phyloP scores from a whole-genome alignment of 192 early-diverging fungal genomes.

The Linnemannia exigua region DNA sequence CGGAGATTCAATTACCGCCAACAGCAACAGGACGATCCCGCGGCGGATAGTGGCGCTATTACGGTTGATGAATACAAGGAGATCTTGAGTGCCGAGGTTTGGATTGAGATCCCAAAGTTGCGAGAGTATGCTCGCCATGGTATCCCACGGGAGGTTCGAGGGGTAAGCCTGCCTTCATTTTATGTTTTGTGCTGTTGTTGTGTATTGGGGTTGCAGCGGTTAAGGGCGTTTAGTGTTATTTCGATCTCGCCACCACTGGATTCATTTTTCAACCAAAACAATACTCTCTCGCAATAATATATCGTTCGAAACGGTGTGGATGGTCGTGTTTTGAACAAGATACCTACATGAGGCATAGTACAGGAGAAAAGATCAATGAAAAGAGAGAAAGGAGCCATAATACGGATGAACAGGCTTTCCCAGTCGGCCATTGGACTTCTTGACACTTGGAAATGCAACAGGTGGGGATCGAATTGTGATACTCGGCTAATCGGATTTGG shows the following conservation, averaged over 20 bases:
- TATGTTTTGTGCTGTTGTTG: neutral
- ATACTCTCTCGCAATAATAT: neutral
- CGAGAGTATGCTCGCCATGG: conserved; percentile 81
- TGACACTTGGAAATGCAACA: neutral
- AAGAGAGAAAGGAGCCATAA: neutral
- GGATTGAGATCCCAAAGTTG: conserved; percentile 84
- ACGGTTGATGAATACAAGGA: conserved; percentile 77
- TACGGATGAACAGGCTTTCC: neutral
- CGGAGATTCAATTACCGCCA: conserved; percentile 4
- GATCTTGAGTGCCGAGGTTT: conserved; percentile 81
- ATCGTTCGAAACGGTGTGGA: neutral
- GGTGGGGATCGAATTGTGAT: neutral
- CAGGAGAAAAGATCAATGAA: neutral
- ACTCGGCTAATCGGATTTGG: neutral
- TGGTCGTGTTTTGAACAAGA: conserved; percentile 10
- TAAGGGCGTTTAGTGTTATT: neutral
- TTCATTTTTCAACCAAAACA: neutral
- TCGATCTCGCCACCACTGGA: neutral
- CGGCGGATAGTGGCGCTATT: conserved; percentile 17
- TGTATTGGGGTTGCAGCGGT: neutral
- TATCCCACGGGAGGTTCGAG: conserved; percentile 81
- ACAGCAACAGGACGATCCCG: neutral
- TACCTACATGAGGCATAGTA: neutral
- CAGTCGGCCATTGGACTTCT: neutral
- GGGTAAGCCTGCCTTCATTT: conserved; percentile 54